Conservation (phyloP, 352 stramenopile species). For the Elongisporangium prolatum region DNA sequence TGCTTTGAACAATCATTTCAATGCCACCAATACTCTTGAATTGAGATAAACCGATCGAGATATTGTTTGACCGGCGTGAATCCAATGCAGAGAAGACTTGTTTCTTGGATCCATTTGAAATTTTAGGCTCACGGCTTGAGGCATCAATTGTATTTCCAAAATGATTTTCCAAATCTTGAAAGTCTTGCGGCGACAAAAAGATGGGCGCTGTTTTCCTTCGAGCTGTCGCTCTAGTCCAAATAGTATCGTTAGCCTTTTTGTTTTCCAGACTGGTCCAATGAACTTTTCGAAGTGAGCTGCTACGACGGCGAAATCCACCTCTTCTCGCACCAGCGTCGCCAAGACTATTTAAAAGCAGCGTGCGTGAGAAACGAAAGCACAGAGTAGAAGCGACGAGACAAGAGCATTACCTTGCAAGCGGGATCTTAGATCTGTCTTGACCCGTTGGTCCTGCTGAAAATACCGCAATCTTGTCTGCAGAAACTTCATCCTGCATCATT, state of each 20-base stretch:
- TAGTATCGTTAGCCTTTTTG: constrained; percentile 50
- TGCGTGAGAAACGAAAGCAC: neutral
- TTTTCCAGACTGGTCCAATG: constrained; percentile 75
- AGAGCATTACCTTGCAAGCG: neutral
- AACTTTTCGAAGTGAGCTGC: constrained; percentile 69
- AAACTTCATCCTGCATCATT: constrained; percentile 75
- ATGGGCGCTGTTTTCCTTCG: constrained; percentile 66
- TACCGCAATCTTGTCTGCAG: constrained; percentile 44
- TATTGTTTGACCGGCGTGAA: constrained; percentile 74
- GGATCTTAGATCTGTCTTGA: constrained; percentile 2
- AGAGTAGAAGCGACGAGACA: constrained; percentile 1
- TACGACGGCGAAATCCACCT: constrained; percentile 20
- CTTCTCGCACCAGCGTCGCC: constrained; percentile 4
- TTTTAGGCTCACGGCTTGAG: constrained; percentile 4
- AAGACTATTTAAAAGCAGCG: constrained; percentile 1
- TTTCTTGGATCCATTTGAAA: constrained; percentile 21
- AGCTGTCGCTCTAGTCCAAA: constrained; percentile 66
- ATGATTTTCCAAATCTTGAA: constrained; percentile 46
- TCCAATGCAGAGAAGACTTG: constrained; percentile 57
- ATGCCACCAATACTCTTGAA: constrained; percentile 57
- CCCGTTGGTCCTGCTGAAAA: constrained; percentile 51
- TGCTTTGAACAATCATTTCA: constrained; percentile 37
- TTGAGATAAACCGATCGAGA: constrained; percentile 73
- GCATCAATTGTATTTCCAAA: constrained; percentile 35
- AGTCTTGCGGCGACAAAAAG: constrained; percentile 62